These are phyloP conservation scores for Micractinium conductrix DNA, from an alignment of 139 green algal species.

Conservation along the genomic window DNA sequence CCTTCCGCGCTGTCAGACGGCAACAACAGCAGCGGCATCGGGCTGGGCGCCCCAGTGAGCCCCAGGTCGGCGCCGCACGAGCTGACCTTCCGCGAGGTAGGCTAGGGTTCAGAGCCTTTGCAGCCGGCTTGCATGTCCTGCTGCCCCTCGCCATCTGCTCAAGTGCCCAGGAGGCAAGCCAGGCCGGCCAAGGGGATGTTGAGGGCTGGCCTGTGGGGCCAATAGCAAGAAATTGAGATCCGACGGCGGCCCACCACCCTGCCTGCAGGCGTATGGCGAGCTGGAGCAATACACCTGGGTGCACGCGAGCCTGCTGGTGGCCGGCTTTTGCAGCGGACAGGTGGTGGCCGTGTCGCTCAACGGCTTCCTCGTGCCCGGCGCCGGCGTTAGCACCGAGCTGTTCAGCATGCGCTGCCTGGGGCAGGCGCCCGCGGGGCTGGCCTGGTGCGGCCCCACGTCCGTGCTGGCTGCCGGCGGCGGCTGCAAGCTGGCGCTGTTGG, in stretches of 20 bases:
- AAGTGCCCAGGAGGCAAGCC: too few relatives aligned
- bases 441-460: constrained; percentile 60
- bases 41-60: background rate
- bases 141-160: too few relatives aligned
- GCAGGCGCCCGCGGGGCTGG: background rate
- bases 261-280: constrained; percentile 72
- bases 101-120: too few relatives aligned
- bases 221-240: too few relatives aligned
- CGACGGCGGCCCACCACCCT: too few relatives aligned
- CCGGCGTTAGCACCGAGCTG: constrained; percentile 6
- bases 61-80: constrained; percentile 62
- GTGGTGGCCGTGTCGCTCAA: constrained; percentile 53
- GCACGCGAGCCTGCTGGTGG: constrained; percentile 75
- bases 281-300: constrained; percentile 79
- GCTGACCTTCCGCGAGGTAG: constrained; percentile 75
- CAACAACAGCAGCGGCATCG: constrained; percentile 42
- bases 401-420: constrained; percentile 29
- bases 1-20: background rate
- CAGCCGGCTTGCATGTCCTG: too few relatives aligned
- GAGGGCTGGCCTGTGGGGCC: too few relatives aligned
- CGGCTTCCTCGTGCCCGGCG: background rate
- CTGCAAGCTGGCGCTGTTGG: constrained; percentile 62
- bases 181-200: too few relatives aligned
- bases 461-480: constrained; percentile 62
- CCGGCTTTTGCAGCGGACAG: constrained; percentile 64